A percentile compares a stretch with the other conserved stretches of the same genome.
Evolutionary conservation across 805 yeast genomes (phyloP).

Genomic region (Lipomyces anomalus): DNA sequence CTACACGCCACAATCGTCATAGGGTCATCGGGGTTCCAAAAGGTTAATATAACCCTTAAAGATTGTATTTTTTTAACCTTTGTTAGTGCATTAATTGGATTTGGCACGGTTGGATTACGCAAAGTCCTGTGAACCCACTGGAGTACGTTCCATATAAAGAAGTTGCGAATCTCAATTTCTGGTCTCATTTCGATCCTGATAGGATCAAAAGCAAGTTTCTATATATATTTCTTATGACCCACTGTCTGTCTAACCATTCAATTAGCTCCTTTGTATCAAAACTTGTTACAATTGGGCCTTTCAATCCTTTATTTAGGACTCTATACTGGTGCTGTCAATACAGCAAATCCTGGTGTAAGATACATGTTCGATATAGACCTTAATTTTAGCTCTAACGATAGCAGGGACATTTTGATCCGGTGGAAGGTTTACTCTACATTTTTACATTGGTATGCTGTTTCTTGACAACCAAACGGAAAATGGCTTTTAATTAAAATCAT

Average conservation of each 20-base stretch:
- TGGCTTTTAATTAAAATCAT: conserved; percentile 45
- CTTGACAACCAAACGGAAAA: not conserved
- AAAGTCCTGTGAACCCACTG: conserved; percentile 61
- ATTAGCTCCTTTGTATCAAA: conserved; percentile 81
- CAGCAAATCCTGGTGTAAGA: conserved; percentile 41
- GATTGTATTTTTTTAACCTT: too few relatives aligned
- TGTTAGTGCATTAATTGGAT: conserved; percentile 74
- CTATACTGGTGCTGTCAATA: conserved; percentile 60
- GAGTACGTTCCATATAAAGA: conserved; percentile 62
- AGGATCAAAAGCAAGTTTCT: conserved; percentile 47
- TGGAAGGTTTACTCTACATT: conserved; percentile 53
- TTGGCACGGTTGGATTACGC: conserved; percentile 92
- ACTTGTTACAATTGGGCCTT: conserved; percentile 60
- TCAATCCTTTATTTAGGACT: conserved; percentile 57
- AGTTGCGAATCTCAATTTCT: conserved; percentile 48
- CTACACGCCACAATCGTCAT: conserved; percentile 73
- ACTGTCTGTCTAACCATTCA: too few relatives aligned
- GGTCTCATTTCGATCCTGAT: conserved; percentile 70
- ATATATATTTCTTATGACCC: not conserved
- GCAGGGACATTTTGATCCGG: conserved; percentile 34
- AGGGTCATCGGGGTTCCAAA: conserved; percentile 73
- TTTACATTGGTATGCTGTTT: conserved; percentile 43
- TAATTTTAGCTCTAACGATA: conserved; percentile 20
- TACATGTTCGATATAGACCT: too few relatives aligned
- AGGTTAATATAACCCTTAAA: too few relatives aligned